Conservation (phyloP, 805 yeast genomes). For the Candida insectalens region DNA sequence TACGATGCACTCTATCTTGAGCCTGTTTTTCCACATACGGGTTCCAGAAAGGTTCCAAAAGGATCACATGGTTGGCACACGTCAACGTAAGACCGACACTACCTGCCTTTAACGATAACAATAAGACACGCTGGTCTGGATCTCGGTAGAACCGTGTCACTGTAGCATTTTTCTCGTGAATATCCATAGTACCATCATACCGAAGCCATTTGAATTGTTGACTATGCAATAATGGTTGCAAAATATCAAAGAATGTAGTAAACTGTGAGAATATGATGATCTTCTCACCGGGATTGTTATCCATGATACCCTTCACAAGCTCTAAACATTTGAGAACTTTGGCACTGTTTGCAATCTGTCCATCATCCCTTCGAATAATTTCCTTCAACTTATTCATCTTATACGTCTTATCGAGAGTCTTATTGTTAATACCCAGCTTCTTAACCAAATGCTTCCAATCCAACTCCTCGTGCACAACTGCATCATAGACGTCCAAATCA, state of each 20-base stretch:
- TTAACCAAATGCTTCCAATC: constrained; percentile 16
- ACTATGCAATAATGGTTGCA: constrained; percentile 40
- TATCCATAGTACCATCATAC: constrained; percentile 79
- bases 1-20: constrained; percentile 89
- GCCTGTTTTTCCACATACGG: constrained; percentile 98
- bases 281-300: constrained; percentile 54
- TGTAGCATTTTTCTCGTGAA: constrained; percentile 53
- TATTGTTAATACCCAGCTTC: constrained; percentile 13
- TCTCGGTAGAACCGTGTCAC: constrained; percentile 57
- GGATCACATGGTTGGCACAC: constrained; percentile 85
- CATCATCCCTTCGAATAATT: constrained; percentile 24
- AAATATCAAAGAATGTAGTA: constrained; percentile 63
- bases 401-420: constrained; percentile 16
- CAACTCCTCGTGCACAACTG: constrained; percentile 25
- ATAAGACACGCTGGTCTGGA: constrained; percentile 41
- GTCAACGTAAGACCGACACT: constrained; percentile 92
- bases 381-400: constrained; percentile 18
- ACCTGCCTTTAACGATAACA: constrained; percentile 86
- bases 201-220: constrained; percentile 40
- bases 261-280: constrained; percentile 81
- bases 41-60: constrained; percentile 96
- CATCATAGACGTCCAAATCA: constrained; percentile 43
- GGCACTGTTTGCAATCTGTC: constrained; percentile 49
- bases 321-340: constrained; percentile 58
- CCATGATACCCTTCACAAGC: constrained; percentile 41